Evolutionary conservation across 2,329 filamentous ascomycete species (phyloP).

Genomic region (Nothopassalora personata): DNA sequence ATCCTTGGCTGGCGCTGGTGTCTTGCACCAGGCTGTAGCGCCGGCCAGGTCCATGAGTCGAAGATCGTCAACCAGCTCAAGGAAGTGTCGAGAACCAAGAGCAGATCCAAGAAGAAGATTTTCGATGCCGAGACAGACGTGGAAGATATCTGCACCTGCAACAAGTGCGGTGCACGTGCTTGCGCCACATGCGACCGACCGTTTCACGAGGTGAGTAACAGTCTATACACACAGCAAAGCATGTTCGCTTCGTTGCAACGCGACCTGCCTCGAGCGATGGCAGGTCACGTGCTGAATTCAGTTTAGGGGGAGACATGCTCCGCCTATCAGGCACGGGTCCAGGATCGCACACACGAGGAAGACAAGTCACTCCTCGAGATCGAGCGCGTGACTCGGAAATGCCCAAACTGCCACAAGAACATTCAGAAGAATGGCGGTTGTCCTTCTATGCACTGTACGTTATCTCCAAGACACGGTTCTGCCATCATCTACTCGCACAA

Average conservation of each 20-base stretch:
- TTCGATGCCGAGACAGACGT: background rate
- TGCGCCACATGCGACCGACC: constrained; percentile 25
- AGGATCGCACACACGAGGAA: constrained; percentile 28
- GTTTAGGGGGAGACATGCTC: constrained; percentile 26
- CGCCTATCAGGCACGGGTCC: constrained; percentile 30
- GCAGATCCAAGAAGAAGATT: background rate
- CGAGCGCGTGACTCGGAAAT: constrained; percentile 22
- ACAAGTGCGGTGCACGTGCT: constrained; percentile 25
- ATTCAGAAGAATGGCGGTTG: constrained; percentile 34
- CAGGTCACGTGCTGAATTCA: too few species aligned
- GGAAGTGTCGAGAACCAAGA: background rate
- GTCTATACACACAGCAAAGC: too few species aligned
- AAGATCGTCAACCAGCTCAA: background rate
- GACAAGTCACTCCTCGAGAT: constrained; percentile 20
- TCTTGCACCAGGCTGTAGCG: constrained; percentile 44
- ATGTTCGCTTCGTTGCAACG: too few species aligned
- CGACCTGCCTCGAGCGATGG: too few species aligned
- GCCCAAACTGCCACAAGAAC: constrained; percentile 26
- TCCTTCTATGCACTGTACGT: constrained; percentile 26
- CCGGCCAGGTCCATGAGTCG: constrained; percentile 43
- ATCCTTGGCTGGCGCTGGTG: constrained; percentile 49
- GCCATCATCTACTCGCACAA: background rate
- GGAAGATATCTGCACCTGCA: constrained; percentile 29
- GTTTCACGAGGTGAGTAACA: too few species aligned
- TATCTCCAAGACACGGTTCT: constrained; percentile 3